A percentile compares a stretch with the other conserved stretches of the same genome.
Conservation (phyloP, 192 early-diverging fungal genomes). For the Backusella psychrophila region DNA sequence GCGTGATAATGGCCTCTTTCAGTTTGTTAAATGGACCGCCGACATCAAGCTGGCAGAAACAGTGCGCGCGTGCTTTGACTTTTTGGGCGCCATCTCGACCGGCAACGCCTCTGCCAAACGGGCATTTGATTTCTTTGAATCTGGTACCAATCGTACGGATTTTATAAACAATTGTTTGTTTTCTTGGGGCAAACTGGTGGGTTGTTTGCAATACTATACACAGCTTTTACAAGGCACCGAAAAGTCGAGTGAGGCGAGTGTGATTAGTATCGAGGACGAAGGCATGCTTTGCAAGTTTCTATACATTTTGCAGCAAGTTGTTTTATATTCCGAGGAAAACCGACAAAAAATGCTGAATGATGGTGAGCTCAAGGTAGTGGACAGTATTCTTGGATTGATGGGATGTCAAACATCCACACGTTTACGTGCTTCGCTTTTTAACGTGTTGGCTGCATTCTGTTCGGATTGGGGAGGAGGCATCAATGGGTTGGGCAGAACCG, state of each 20-base stretch:
- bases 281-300: constrained; percentile 72
- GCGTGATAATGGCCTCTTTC: constrained; percentile 52
- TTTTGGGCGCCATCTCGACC: constrained; percentile 81
- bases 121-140: constrained; percentile 56
- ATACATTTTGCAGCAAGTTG: constrained; percentile 72
- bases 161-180: constrained; percentile 48
- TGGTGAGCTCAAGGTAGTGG: constrained; percentile 61
- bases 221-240: constrained; percentile 43
- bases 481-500: constrained; percentile 47
- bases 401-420: constrained; percentile 71
- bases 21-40: constrained; percentile 64
- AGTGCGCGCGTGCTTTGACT: constrained; percentile 72
- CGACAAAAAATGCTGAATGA: constrained; percentile 68
- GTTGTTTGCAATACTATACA: constrained; percentile 68
- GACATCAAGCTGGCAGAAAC: constrained; percentile 59
- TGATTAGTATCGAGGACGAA: constrained; percentile 70
- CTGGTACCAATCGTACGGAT: constrained; percentile 33
- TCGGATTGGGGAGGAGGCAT: constrained; percentile 46
- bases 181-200: constrained; percentile 82
- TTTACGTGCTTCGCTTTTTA: constrained; percentile 79
- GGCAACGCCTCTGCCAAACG: constrained; percentile 66
- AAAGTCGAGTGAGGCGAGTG: constrained; percentile 21
- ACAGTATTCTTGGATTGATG: constrained; percentile 79
- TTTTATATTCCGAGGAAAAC: constrained; percentile 71
- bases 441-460: constrained; percentile 82